Conservation (phyloP, 352 stramenopile genomes). For the Chrysophaeum taylorii region DNA sequence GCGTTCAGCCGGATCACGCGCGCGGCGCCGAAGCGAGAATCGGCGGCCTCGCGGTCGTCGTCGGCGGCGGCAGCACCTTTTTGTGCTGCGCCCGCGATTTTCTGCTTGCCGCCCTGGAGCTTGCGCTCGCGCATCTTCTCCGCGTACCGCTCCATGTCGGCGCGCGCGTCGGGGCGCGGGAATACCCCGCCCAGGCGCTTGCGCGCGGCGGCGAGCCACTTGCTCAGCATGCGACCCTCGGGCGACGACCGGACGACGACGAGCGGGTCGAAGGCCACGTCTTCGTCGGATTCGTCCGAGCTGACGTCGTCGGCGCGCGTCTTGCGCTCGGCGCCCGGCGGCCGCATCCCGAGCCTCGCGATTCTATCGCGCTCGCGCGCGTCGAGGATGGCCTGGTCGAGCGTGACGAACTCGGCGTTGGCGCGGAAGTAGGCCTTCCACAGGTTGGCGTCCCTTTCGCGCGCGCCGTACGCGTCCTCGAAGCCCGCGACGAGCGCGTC, state of each 20-base stretch:
- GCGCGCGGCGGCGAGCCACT: constrained; percentile 81
- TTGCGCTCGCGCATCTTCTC: constrained; percentile 68
- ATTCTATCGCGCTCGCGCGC: constrained; percentile 35
- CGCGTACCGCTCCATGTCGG: constrained; percentile 80
- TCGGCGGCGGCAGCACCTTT: constrained; percentile 19
- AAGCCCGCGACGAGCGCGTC: constrained; percentile 49
- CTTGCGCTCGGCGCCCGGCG: constrained; percentile 33
- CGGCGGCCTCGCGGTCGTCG: constrained; percentile 17
- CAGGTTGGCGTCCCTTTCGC: constrained; percentile 71
- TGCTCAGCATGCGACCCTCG: constrained; percentile 80
- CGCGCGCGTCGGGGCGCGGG: constrained; percentile 59
- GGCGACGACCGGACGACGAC: constrained; percentile 70
- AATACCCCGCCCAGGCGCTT: constrained; percentile 76
- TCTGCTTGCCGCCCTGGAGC: constrained; percentile 27
- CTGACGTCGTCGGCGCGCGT: constrained; percentile 79
- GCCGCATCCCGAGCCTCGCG: constrained; percentile 38
- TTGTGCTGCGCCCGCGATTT: constrained; percentile 29
- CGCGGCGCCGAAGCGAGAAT: constrained; percentile 28
- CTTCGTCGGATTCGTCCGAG: constrained; percentile 75
- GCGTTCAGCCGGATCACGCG: constrained; percentile 68
- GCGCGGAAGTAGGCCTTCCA: constrained; percentile 93
- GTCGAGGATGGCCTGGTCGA: constrained; percentile 80
- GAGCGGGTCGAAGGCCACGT: constrained; percentile 74
- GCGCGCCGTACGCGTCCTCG: constrained; percentile 61
- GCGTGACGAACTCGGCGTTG: constrained; percentile 77